Evolutionary conservation across 257 asterid species (phyloP), one percentile per base, ranked within the genome.

Genomic region (Solanum dulcamara): DNA sequence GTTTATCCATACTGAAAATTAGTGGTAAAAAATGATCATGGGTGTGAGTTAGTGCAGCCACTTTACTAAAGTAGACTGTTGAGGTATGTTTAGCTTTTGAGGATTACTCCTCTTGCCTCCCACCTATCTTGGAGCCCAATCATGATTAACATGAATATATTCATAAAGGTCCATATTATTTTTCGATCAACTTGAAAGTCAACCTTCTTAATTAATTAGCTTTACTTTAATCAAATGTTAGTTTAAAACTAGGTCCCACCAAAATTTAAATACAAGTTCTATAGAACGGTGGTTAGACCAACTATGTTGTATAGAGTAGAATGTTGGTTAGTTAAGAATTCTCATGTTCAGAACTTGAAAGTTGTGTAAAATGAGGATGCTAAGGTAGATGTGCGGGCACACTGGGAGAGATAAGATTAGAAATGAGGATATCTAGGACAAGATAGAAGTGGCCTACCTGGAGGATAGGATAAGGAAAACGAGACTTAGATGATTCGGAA

Each of bases 81-180:
- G 40, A 26, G 62, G 46, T 77, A 14, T 15, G 24, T 26, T 75
- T 44, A 44, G 10, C 81, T 46, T 75, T 75, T 7, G 14, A 14
- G 15, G 40, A 46, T 75, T 75, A 75, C 82, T 44, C 24, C 2
- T 44, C n/a, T 6, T 24, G 18, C 35, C 22, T 13, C 59, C n/a
- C 7, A 75, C 60, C 24, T 46, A 26, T 44, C 37, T 42, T 75
- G n/a, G 59, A 42, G 81, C 3, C 37, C 55, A 24, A 14, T 75
- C 37, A 75, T 75, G 60, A 44, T 75, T 46, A 4, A 75, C 82
- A 44, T 26, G 40, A 75, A 75, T 44, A 62, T 28, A 60, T 60
- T n/a, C 22, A 72, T 72, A 38, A 38, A 38, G 53, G 33, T 40
- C 4, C 1, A n/a, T 12, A 42, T 12, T 28, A 5, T 26, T 28